Evolutionary conservation across 176 grass and related monocot genomes (phyloP).

Genomic region (Areca catechu): DNA sequence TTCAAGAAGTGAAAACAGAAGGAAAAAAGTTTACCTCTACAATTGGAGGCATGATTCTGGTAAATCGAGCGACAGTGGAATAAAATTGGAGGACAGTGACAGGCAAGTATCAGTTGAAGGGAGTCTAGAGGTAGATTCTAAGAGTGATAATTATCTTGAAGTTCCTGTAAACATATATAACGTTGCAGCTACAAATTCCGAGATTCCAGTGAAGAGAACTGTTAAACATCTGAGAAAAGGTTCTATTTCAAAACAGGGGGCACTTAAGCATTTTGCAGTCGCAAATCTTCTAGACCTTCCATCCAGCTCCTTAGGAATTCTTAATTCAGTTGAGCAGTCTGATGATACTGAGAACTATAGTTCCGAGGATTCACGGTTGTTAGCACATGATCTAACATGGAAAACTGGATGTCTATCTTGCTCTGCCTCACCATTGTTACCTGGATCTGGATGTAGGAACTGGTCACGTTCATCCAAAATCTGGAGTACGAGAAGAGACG

Average conservation of each 20-base stretch:
- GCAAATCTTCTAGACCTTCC: slow-evolving; percentile 35
- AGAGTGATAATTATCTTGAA: slow-evolving; percentile 38
- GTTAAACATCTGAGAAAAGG: slow-evolving; percentile 48
- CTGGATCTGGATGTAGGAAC: slow-evolving; percentile 61
- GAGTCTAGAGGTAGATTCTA: slow-evolving; percentile 34
- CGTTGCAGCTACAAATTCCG: slow-evolving; percentile 31
- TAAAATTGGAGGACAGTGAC: slow-evolving; percentile 45
- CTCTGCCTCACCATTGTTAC: slow-evolving; percentile 50
- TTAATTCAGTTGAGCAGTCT: slow-evolving; percentile 48
- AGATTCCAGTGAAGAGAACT: slow-evolving; percentile 38
- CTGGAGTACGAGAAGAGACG: slow-evolving; percentile 42
- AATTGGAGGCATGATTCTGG: slow-evolving; percentile 78
- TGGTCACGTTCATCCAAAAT: slow-evolving; percentile 62
- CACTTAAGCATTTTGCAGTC: slow-evolving; percentile 28
- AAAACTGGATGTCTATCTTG: slow-evolving; percentile 46
- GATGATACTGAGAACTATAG: slow-evolving; percentile 55
- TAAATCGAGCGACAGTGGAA: slow-evolving; percentile 56
- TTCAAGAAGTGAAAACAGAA: slow-evolving; percentile 39
- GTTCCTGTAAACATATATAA: slow-evolving; percentile 31
- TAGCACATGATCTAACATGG: slow-evolving; percentile 35
- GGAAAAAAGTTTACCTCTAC: slow-evolving; percentile 60
- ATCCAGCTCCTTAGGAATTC: slow-evolving; percentile 19
- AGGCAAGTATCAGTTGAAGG: slow-evolving; percentile 31
- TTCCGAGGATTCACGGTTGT: slow-evolving; percentile 23
- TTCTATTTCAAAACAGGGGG: slow-evolving; percentile 27